Base-by-base conservation (phyloP, 225 moss, liverwort and hornwort species). In the Asterella californica region DNA sequence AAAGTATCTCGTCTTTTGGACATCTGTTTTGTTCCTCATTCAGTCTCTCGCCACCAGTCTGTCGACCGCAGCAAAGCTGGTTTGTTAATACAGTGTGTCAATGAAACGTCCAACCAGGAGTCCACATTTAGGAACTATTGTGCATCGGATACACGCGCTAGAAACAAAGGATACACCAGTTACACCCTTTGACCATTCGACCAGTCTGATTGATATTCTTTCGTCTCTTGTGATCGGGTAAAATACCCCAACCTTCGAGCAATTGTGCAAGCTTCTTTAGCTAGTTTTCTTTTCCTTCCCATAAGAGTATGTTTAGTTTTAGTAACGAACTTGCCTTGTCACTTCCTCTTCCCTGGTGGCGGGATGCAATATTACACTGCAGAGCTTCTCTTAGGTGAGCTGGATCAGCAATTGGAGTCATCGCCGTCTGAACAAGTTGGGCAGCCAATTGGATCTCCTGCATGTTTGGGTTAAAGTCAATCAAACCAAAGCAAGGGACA, bases 401-500 rank as follows among this genome's bases (percentile, higher is more conserved):
- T 84, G 87, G 87, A 87, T 84, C 84, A 87, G 80, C 73, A 84
- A 50, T 78, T 82, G 84, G 80, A 77, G 87, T 78, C 87, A 80
- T 76, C 87, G 78, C 84, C 84, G 52, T 82, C 84, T 82, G 82
- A 75, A 84, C 84, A 84, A 80, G 76, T 80, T 77, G 84, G 80
- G 79, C 82, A 82, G 84, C 82, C 82, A 78, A 82, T 80, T 82
- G 82, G 84, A 87, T 82, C 87, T 78, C 78, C 87, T 74, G 77
- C 82, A 80, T 84, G 82, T 82, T 33, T 80, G 77, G 79, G 87
- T 75, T 77, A 76, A 79, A 76, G 66, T 55, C 72, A 62, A 77
- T 75, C 63, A 81, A 79, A 57, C 53, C 66, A 80, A 79, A 73
- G 86, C 68, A 86, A 81, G 72, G 50, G 71, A 79, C 77, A 60